These are phyloP conservation scores for Neurospora sp. DNA, from an alignment of 495 filamentous ascomycete species.

Conservation along the genomic window DNA sequence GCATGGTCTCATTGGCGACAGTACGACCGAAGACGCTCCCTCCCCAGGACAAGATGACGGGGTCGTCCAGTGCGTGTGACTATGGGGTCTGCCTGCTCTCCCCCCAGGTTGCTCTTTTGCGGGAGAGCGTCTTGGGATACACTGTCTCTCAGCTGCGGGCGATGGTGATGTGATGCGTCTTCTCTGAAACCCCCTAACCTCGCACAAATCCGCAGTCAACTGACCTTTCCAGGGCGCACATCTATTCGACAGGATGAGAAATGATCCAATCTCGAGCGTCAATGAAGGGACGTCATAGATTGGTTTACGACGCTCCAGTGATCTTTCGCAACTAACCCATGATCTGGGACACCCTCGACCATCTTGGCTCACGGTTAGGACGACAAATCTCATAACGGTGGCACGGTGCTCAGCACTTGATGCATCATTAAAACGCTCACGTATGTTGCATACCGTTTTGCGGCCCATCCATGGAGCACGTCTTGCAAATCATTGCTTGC, in stretches of 20 bases:
- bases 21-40: not conserved
- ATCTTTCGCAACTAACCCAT: not conserved
- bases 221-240: not conserved
- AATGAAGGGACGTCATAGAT: not conserved
- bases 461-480: not conserved
- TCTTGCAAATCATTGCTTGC: not conserved
- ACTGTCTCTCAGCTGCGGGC: not conserved
- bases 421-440: not conserved
- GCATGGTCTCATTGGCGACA: not conserved
- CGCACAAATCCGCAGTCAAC: not conserved
- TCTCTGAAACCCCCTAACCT: not conserved
- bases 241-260: not conserved
- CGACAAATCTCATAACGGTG: not conserved
- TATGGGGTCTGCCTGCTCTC: not conserved
- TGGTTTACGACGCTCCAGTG: not conserved
- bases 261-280: not conserved
- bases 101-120: not conserved
- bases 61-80: not conserved
- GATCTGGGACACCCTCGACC: not conserved
- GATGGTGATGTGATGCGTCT: not conserved
- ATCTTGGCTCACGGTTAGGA: not conserved
- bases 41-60: not conserved
- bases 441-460: not conserved
- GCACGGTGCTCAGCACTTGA: not conserved
- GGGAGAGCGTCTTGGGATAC: not conserved